Percentiles rank a stretch among this genome's conserved stretches.
Evolutionary conservation across 805 yeast species (phyloP).

Genomic region (Myxozyma melibiosi): DNA sequence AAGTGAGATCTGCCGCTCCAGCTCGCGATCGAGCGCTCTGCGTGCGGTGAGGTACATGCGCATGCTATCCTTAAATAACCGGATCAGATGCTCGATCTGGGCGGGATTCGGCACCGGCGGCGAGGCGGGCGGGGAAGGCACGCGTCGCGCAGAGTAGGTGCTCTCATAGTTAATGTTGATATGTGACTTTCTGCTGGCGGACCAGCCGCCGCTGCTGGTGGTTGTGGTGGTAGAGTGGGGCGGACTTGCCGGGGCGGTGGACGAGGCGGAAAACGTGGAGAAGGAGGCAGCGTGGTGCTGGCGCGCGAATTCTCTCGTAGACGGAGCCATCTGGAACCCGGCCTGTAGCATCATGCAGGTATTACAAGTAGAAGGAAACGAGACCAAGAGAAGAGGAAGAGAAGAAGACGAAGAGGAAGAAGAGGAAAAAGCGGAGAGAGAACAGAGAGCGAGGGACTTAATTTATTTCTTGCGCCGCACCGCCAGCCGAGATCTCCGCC

Average conservation of each 20-base stretch:
- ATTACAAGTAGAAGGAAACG: background rate
- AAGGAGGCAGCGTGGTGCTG: background rate
- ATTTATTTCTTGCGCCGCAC: background rate
- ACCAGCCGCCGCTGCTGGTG: too few relatives aligned
- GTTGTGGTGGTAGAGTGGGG: too few relatives aligned
- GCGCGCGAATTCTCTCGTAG: background rate
- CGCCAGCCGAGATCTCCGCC: too few relatives aligned
- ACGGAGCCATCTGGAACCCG: too few relatives aligned
- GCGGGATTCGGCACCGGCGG: background rate
- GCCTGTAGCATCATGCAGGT: too few relatives aligned
- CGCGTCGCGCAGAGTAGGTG: too few relatives aligned
- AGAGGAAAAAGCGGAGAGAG: background rate
- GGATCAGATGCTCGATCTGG: slow-evolving; percentile 14
- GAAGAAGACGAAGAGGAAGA: background rate
- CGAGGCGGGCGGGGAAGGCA: background rate
- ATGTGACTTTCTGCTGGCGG: background rate
- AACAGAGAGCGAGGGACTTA: background rate
- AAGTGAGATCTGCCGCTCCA: background rate
- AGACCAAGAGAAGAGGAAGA: background rate
- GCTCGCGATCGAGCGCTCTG: slow-evolving; percentile 7
- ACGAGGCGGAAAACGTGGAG: background rate
- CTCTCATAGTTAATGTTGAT: background rate
- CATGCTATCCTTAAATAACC: slow-evolving; percentile 18
- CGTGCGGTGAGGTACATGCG: slow-evolving; percentile 11
- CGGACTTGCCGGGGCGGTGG: background rate